These are phyloP conservation scores for Magnusiomyces tetraspermus DNA, from an alignment of 1,139 yeast genomes.

Conservation along the genomic window DNA sequence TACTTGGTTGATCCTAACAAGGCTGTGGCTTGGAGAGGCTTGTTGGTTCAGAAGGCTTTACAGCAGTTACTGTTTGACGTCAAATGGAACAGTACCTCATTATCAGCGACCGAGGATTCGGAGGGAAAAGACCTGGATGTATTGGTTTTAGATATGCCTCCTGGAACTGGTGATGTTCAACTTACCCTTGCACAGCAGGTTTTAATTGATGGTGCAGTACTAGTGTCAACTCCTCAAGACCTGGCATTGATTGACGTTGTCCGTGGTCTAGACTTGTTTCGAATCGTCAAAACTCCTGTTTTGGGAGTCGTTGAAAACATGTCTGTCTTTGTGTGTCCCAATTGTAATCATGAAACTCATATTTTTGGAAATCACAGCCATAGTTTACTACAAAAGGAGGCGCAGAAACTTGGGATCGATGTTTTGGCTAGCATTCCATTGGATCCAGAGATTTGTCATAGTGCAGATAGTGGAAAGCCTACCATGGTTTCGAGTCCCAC, in stretches of 20 bases:
- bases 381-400: conserved; percentile 38
- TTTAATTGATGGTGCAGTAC: conserved; percentile 68
- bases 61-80: conserved; percentile 77
- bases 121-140: conserved; percentile 43
- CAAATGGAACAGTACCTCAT: conserved; percentile 44
- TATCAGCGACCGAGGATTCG: not conserved
- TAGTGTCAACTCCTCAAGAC: conserved; percentile 84
- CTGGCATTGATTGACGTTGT: conserved; percentile 74
- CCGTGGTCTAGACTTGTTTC: conserved; percentile 72
- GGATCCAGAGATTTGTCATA: conserved; percentile 49
- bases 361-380: conserved; percentile 51
- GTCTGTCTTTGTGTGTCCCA: conserved; percentile 70
- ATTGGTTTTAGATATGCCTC: conserved; percentile 76
- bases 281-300: conserved; percentile 64
- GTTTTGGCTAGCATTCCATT: conserved; percentile 63
- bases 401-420: conserved; percentile 42
- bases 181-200: conserved; percentile 70
- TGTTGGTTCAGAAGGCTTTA: conserved; percentile 79
- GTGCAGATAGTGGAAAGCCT: conserved; percentile 60
- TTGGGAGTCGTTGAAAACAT: conserved; percentile 75
- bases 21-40: conserved; percentile 81
- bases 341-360: conserved; percentile 63
- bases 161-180: conserved; percentile 89
- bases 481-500: conserved; percentile 43
- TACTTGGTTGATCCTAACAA: conserved; percentile 55